Conservation (phyloP, 345 rosid species). For the Eucalyptus pauciflora region DNA sequence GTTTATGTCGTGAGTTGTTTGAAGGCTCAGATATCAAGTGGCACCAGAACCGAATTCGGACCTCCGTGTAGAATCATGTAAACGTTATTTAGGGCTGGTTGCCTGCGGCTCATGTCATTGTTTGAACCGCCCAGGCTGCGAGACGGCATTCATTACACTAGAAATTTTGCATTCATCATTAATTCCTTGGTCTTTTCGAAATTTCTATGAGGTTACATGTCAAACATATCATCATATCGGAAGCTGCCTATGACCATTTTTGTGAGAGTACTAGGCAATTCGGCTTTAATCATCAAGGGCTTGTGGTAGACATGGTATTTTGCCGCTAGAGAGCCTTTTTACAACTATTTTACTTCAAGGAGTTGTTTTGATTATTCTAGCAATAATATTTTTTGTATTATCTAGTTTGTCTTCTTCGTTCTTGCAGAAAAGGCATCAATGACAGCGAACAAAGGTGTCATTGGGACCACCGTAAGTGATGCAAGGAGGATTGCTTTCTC, state of each 20-base stretch:
- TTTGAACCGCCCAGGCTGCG: not conserved
- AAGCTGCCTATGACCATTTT: not conserved
- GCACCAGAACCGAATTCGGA: not conserved
- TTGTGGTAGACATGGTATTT: not conserved
- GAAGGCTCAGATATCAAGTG: not conserved
- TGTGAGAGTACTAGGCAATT: not conserved
- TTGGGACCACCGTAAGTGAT: conserved; percentile 10
- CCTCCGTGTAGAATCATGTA: not conserved
- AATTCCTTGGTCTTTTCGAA: not conserved
- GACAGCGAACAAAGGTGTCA: conserved; percentile 7
- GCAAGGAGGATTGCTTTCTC: conserved; percentile 27
- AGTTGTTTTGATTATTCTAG: not conserved
- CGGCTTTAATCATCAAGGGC: not conserved
- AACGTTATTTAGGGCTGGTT: not conserved
- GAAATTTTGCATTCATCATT: not conserved
- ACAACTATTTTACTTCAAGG: not conserved
- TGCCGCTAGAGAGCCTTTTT: not conserved
- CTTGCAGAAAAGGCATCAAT: conserved; percentile 18
- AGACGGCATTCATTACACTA: not conserved
- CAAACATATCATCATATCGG: not conserved
- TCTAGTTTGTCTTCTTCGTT: not conserved
- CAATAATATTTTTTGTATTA: not conserved
- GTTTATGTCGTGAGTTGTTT: not conserved
- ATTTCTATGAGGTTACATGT: not conserved
- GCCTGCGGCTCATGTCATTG: not conserved